Evolutionary conservation across 352 stramenopile species (phyloP).

Genomic region (Pythium insidiosum): DNA sequence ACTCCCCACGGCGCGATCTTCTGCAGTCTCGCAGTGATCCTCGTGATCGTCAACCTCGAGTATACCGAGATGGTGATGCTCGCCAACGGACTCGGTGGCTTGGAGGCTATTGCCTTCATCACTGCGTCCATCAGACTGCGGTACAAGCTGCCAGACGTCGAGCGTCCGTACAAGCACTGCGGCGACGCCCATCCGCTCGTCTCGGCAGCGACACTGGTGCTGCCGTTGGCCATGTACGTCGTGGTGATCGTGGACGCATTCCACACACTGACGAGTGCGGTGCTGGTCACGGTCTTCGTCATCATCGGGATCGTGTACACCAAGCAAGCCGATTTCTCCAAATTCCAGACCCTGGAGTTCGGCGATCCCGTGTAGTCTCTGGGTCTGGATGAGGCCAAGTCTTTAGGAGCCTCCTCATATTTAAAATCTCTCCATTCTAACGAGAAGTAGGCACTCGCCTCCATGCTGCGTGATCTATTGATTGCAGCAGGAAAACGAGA

Average conservation of each 20-base stretch:
- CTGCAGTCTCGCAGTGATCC: conserved; percentile 45
- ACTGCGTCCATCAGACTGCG: conserved; percentile 28
- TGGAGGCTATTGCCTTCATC: conserved; percentile 36
- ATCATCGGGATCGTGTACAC: conserved; percentile 47
- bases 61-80: conserved; percentile 44
- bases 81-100: conserved; percentile 33
- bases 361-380: too few relatives aligned
- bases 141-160: conserved; percentile 22
- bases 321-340: conserved; percentile 32
- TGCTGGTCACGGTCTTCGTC: conserved; percentile 33
- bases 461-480: too few relatives aligned
- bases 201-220: conserved; percentile 22
- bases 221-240: conserved; percentile 23
- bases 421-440: too few relatives aligned
- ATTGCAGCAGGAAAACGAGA: too few relatives aligned
- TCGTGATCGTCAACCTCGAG: conserved; percentile 46
- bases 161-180: conserved; percentile 35
- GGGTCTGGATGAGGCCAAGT: too few relatives aligned
- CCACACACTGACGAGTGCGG: conserved; percentile 25
- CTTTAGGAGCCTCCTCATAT: too few relatives aligned
- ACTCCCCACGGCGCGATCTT: conserved; percentile 35
- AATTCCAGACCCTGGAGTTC: too few relatives aligned
- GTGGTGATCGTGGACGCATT: conserved; percentile 36
- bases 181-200: conserved; percentile 20
- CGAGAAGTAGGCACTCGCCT: too few relatives aligned